phyloP scores from a whole-genome alignment of 495 filamentous ascomycete species.

The Trichocladium antarcticum region DNA sequence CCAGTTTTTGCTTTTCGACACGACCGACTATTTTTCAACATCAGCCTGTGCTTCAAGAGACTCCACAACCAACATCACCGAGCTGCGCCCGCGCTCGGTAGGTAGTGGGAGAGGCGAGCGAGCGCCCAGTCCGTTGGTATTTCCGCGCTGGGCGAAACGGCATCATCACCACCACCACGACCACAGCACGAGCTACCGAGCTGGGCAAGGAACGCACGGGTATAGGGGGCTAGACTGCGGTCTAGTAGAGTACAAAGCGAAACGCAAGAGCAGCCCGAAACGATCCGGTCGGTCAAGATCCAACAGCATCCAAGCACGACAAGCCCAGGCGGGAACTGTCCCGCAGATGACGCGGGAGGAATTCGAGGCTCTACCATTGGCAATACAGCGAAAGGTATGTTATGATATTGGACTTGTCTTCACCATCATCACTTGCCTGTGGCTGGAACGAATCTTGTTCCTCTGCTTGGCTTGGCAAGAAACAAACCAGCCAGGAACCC shows the following conservation, averaged over 20 bases:
- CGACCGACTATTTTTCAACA: constrained; percentile 11
- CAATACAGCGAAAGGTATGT: constrained; percentile 48
- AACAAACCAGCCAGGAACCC: constrained; percentile 3
- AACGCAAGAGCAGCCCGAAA: constrained; percentile 13
- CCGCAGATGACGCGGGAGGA: constrained; percentile 30
- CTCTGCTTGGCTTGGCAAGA: constrained; percentile 5
- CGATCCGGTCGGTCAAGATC: constrained; percentile 17
- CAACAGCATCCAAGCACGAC: constrained; percentile 18
- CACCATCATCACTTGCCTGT: background rate
- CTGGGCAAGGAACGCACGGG: constrained; percentile 7
- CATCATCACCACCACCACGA: constrained; percentile 19
- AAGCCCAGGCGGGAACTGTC: constrained; percentile 14
- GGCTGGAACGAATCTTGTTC: background rate
- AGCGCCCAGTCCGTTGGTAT: constrained; percentile 18
- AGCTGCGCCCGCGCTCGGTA: constrained; percentile 19
- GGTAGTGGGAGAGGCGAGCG: constrained; percentile 14
- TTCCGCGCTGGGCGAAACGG: constrained; percentile 21
- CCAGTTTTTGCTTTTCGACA: background rate
- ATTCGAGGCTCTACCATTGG: constrained; percentile 44
- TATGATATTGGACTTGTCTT: constrained; percentile 8
- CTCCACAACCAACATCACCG: constrained; percentile 5
- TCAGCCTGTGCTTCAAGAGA: background rate
- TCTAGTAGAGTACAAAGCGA: constrained; percentile 15
- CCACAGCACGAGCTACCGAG: background rate
- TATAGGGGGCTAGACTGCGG: constrained; percentile 2